A percentile compares a stretch with the other conserved stretches of the same genome.
Conservation (phyloP, 345 rosid species). For the Citrus cavaleriei region DNA sequence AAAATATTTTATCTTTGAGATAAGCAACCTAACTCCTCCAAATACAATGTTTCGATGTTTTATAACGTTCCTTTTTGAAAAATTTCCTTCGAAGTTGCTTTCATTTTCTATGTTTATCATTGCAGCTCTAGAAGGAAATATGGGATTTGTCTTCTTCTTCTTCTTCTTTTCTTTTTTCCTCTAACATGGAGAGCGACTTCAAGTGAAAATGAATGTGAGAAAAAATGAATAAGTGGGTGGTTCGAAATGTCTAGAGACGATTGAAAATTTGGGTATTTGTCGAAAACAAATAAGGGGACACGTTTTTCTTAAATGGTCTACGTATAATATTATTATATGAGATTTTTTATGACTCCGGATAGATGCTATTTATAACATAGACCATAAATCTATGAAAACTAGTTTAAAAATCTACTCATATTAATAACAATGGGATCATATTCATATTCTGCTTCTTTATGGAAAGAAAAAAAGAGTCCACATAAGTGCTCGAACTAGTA, state of each 20-base stretch:
- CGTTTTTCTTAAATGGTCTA: background rate
- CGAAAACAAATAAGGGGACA: constrained; percentile 21
- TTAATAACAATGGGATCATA: too few species aligned
- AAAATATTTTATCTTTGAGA: background rate
- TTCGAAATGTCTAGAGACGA: constrained; percentile 5
- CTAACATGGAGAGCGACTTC: background rate
- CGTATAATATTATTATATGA: too few species aligned
- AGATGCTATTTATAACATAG: too few species aligned
- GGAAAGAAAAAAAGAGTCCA: too few species aligned
- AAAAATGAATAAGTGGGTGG: background rate
- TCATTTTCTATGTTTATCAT: too few species aligned
- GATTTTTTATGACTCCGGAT: too few species aligned
- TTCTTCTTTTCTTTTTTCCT: background rate
- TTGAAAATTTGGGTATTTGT: constrained; percentile 12
- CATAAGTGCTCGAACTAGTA: too few species aligned
- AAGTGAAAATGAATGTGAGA: background rate
- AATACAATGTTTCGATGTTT: background rate
- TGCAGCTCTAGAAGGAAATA: too few species aligned
- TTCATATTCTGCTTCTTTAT: too few species aligned
- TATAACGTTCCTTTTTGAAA: background rate
- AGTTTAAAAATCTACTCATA: too few species aligned
- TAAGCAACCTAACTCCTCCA: background rate
- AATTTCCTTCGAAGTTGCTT: too few species aligned
- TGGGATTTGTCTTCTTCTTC: background rate
- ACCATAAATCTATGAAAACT: too few species aligned